Evolutionary conservation across 2,329 filamentous ascomycete species (phyloP).

Genomic region (Metarhizium guizhouense): DNA sequence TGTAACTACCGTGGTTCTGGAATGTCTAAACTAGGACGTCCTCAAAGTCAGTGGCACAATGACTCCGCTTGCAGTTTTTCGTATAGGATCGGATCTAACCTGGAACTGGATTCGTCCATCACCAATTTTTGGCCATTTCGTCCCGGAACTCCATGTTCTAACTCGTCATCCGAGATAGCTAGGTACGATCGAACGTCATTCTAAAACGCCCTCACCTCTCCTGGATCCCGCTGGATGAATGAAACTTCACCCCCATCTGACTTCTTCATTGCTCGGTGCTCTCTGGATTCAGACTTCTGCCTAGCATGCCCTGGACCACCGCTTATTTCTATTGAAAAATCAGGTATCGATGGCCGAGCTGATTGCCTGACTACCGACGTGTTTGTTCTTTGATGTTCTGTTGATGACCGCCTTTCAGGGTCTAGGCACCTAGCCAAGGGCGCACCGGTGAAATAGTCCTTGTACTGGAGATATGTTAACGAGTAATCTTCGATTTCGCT

Average conservation of each 20-base stretch:
- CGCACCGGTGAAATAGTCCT: constrained; percentile 20
- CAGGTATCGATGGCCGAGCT: not conserved
- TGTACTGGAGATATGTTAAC: constrained; percentile 23
- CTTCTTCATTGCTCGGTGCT: not conserved
- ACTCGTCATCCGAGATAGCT: constrained; percentile 21
- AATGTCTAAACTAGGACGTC: not conserved
- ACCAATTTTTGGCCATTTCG: not conserved
- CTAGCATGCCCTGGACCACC: too few relatives aligned
- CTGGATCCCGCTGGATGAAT: constrained; percentile 9
- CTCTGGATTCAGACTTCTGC: not conserved
- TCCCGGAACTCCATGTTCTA: constrained; percentile 8
- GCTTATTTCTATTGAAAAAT: not conserved
- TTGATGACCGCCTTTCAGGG: not conserved
- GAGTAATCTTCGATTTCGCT: constrained; percentile 20
- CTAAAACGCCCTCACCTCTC: constrained; percentile 23
- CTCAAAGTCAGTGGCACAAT: not conserved
- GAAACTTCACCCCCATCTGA: not conserved
- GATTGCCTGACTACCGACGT: not conserved
- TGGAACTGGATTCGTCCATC: not conserved
- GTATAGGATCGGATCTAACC: not conserved
- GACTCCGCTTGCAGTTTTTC: not conserved
- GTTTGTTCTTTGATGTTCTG: not conserved
- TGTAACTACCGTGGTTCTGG: not conserved
- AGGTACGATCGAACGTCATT: constrained; percentile 19
- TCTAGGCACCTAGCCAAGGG: constrained; percentile 23